A percentile compares a stretch with the other conserved stretches of the same genome.
Evolutionary conservation across 331 rosid species (phyloP).

Genomic region (Rhamnella rubrinervis): DNA sequence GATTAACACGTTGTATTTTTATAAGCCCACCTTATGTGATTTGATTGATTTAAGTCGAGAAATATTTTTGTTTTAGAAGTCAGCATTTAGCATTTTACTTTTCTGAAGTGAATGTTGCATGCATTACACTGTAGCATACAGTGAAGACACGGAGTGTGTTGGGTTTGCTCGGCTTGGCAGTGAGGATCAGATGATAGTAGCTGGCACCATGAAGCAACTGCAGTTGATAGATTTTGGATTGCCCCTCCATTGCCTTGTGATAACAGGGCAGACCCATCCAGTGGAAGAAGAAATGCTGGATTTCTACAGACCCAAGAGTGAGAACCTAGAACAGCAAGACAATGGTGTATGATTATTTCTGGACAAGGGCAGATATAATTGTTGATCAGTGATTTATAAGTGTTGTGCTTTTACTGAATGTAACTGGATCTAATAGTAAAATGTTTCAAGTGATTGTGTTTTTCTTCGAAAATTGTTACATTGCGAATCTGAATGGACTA

Average conservation of each 20-base stretch:
- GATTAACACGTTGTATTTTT: no score
- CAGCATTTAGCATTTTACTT: not conserved
- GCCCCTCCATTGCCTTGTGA: conserved; percentile 93
- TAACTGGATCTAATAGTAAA: not conserved
- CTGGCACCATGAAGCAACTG: conserved; percentile 78
- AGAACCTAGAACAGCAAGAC: conserved; percentile 14
- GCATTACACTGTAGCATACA: conserved; percentile 51
- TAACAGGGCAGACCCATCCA: conserved; percentile 82
- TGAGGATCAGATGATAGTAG: conserved; percentile 70
- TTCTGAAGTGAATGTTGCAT: not conserved
- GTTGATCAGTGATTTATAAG: not conserved
- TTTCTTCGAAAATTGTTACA: not conserved
- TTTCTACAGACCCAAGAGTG: conserved; percentile 43
- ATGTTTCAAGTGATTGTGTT: not conserved
- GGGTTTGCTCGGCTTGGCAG: conserved; percentile 93
- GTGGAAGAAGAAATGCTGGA: conserved; percentile 90
- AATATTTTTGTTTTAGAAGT: not conserved
- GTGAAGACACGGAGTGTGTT: conserved; percentile 66
- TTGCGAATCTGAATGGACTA: no score
- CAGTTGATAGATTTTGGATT: conserved; percentile 68
- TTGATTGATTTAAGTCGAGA: no score
- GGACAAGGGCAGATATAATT: not conserved
- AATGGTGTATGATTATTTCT: conserved; percentile 17
- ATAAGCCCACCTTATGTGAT: not conserved
- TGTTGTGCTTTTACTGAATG: not conserved